These are phyloP conservation scores for Oryza meridionalis DNA, from an alignment of 176 grass and related monocot species.

Conservation along the genomic window DNA sequence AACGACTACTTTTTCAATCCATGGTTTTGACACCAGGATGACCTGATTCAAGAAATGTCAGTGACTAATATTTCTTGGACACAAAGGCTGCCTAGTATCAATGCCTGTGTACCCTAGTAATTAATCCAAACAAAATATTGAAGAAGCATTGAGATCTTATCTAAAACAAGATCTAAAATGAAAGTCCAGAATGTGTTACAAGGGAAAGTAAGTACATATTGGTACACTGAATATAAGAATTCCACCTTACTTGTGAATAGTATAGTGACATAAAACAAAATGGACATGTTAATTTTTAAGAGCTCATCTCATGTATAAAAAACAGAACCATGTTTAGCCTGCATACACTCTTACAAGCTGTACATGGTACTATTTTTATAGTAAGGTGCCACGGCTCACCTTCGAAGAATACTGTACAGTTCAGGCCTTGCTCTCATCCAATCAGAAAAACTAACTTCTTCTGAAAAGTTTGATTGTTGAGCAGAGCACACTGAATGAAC, in stretches of 20 bases:
- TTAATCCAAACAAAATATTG: constrained; percentile 14
- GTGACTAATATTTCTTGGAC: not conserved
- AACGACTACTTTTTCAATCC: not conserved
- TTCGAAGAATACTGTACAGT: constrained; percentile 97
- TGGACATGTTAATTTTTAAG: constrained; percentile 12
- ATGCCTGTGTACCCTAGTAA: not conserved
- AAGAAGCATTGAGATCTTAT: constrained; percentile 1
- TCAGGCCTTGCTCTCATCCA: constrained; percentile 99
- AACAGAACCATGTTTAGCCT: constrained; percentile 17
- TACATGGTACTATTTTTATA: constrained; percentile 29
- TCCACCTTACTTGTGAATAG: not conserved
- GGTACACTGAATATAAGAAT: constrained; percentile 15
- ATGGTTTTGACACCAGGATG: not conserved
- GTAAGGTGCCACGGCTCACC: constrained; percentile 52
- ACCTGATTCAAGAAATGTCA: constrained; percentile 13
- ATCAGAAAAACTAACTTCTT: constrained; percentile 82
- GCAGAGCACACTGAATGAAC: constrained; percentile 79
- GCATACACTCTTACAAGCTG: constrained; percentile 41
- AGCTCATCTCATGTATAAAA: constrained; percentile 14
- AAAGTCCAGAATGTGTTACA: not conserved
- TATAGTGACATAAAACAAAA: constrained; percentile 2
- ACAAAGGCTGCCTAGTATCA: constrained; percentile 3
- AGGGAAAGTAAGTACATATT: constrained; percentile 11
- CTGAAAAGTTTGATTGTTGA: constrained; percentile 55
- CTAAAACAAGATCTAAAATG: not conserved